Conservation (phyloP, 805 yeast species). For the Candida caryicola region DNA sequence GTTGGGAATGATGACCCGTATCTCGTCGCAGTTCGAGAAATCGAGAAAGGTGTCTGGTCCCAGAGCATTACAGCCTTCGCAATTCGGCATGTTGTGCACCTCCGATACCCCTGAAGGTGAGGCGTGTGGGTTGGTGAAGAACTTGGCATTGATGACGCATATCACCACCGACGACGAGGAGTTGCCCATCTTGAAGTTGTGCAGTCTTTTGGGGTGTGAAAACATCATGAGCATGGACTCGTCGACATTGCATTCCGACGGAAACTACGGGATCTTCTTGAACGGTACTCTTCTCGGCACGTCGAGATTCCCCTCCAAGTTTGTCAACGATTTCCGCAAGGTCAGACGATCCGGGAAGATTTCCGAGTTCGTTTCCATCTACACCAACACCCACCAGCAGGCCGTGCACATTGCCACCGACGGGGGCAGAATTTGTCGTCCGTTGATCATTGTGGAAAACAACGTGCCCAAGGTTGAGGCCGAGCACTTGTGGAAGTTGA, state of each 20-base stretch:
- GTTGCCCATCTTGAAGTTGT: slow-evolving; percentile 73
- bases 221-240: slow-evolving; percentile 79
- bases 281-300: slow-evolving; percentile 95
- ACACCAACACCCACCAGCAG: slow-evolving; percentile 81
- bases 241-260: slow-evolving; percentile 69
- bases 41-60: slow-evolving; percentile 98
- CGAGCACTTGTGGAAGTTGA: slow-evolving; percentile 61
- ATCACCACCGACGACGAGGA: slow-evolving; percentile 98
- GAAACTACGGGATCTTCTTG: slow-evolving; percentile 81
- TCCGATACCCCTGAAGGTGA: slow-evolving; percentile 99
- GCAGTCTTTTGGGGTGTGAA: slow-evolving; percentile 86
- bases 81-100: slow-evolving; percentile 98
- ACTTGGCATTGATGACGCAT: slow-evolving; percentile 96
- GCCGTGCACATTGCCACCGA: slow-evolving; percentile 98
- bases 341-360: slow-evolving; percentile 82
- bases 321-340: slow-evolving; percentile 73
- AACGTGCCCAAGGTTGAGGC: slow-evolving; percentile 69
- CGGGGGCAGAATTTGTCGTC: slow-evolving; percentile 98
- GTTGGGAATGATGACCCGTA: slow-evolving; percentile 98
- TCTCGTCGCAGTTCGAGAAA: slow-evolving; percentile 97
- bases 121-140: slow-evolving; percentile 98
- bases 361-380: slow-evolving; percentile 88
- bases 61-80: slow-evolving; percentile 97
- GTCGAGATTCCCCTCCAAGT: slow-evolving; percentile 80
- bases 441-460: slow-evolving; percentile 80